Base-by-base conservation (phyloP, 2,329 filamentous ascomycete genomes). In the Neoscytalidium dimidiatum region DNA sequence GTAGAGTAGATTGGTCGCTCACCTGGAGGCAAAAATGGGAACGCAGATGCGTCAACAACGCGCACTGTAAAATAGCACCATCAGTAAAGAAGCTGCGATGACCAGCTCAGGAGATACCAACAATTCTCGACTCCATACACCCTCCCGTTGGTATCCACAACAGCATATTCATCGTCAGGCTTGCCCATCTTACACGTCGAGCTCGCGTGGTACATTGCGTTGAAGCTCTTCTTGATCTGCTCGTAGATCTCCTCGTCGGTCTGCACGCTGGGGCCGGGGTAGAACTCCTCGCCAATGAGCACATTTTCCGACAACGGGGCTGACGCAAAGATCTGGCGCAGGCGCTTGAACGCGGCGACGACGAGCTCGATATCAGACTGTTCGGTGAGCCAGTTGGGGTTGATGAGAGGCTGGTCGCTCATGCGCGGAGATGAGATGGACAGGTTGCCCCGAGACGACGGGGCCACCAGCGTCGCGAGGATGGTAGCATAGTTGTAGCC, bases 121-220 rank as follows among this genome's bases (percentile, higher is more conserved):
- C n/a, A 62, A 1, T 73, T 72, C 29, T 76, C 64, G 7, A 79
- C 72, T 1, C 78, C 77, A 60, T 71, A 72, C 17, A 81, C 79
- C 46, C 70, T 72, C 26, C 74, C 78, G 28, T 71, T 70, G 1
- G 69, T 69, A 66, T 80, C 78, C 8, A 81, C 77, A 28, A 78
- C 77, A 1, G 75, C 76, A 23, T 68, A 69, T 8, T 67, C 58
- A 63, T 80, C 73, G 3, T 74, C 71, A 3, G 64, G 62, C 65
- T 67, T 74, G 2, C 77, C 77, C 78, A 80, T 79, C 67, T 69
- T 71, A 17, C 71, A 74, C 0, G 76, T 74, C 3, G 74, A 75
- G 44, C 68, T 74, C 56, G 73, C 75, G 66, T 80, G 78, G 72
- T 73, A 78, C 13, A 78, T 73, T 0, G 74, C 76, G 4, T 29